Evolutionary conservation across 768 basidiomycete species (phyloP).

Genomic region (Cystobasidiopsis lactophilus): DNA sequence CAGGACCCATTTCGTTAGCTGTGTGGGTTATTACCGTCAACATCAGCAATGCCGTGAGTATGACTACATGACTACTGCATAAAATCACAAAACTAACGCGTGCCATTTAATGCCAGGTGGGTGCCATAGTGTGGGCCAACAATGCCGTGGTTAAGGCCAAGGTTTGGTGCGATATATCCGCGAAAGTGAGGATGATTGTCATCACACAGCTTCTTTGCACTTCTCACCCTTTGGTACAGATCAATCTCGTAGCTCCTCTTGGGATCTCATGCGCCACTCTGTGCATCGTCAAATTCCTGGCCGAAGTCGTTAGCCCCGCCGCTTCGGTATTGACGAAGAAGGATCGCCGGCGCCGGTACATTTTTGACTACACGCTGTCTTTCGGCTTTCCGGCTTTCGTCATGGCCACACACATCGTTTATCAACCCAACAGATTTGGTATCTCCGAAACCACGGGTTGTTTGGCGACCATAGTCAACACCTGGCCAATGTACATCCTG

Average conservation of each 20-base stretch:
- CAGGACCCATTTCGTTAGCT: conserved; percentile 8
- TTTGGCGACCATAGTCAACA: not conserved
- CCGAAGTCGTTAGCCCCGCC: conserved; percentile 9
- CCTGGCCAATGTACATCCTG: conserved; percentile 6
- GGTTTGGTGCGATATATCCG: conserved; percentile 10
- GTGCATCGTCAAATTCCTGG: conserved; percentile 11
- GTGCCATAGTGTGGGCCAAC: conserved; percentile 6
- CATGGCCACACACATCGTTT: conserved; percentile 8
- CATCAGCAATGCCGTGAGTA: conserved; percentile 2
- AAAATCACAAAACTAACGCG: not conserved
- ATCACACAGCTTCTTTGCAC: not conserved
- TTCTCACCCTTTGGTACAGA: not conserved
- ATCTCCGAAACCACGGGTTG: conserved; percentile 3
- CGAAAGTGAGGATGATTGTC: conserved; percentile 1
- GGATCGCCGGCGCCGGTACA: not conserved
- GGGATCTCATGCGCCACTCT: conserved; percentile 7
- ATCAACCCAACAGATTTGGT: conserved; percentile 5
- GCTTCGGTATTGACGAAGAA: conserved; percentile 3
- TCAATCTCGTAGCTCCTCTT: conserved; percentile 1
- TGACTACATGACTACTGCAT: no score
- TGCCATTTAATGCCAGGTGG: not conserved
- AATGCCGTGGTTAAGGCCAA: conserved; percentile 9
- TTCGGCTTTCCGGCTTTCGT: conserved; percentile 8
- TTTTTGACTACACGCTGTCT: conserved; percentile 7
- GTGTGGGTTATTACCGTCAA: conserved; percentile 8